Conservation (phyloP, 75 land plant genomes). For the Cupressus sempervirens region DNA sequence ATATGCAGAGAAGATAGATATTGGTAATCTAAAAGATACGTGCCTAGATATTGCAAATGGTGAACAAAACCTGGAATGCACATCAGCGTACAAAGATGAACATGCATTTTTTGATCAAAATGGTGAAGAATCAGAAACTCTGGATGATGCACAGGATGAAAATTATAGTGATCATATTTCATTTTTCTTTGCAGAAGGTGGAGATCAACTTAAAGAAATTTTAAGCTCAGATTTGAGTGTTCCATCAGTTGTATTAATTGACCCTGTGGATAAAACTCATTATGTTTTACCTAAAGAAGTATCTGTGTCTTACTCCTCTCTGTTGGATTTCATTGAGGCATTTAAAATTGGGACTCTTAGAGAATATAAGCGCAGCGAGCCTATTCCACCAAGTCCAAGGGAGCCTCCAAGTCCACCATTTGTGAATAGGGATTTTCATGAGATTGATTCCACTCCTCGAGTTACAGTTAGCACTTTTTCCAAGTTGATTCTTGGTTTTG, state of each 20-base stretch:
- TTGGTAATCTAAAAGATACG: neutral
- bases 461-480: conserved; percentile 43
- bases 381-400: conserved; percentile 24
- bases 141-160: neutral
- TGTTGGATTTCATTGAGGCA: conserved; percentile 37
- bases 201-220: conserved; percentile 40
- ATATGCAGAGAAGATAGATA: neutral
- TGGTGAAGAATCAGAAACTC: neutral
- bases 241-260: conserved; percentile 58
- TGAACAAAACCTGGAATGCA: neutral
- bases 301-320: conserved; percentile 31
- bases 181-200: conserved; percentile 65
- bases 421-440: conserved; percentile 74
- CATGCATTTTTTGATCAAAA: neutral
- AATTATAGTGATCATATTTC: conserved; percentile 27
- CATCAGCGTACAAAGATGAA: neutral
- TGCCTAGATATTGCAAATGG: neutral
- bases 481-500: conserved; percentile 36
- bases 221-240: conserved; percentile 29
- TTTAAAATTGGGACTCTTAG: conserved; percentile 44
- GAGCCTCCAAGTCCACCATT: conserved; percentile 51
- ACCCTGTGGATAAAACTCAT: conserved; percentile 46
- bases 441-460: conserved; percentile 52
- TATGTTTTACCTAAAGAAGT: conserved; percentile 43
- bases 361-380: conserved; percentile 47